A percentile compares a stretch with the other conserved stretches of the same genome.
Evolutionary conservation across 257 asterid genomes (phyloP).

Genomic region (Salvia hispanica): DNA sequence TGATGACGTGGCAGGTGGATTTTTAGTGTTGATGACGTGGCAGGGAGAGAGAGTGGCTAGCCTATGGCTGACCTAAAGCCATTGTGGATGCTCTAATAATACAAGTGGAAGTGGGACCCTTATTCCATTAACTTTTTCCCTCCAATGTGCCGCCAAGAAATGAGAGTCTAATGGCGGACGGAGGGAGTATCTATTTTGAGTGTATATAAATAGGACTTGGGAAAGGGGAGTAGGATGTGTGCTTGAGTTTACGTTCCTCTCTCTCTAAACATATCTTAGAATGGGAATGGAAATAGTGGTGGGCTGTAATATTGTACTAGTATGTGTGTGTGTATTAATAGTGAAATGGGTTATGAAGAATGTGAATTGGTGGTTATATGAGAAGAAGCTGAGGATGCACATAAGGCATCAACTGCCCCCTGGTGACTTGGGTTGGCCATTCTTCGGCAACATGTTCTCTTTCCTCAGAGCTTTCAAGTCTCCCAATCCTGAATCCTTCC

Average conservation of each 20-base stretch:
- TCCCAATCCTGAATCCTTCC: slow-evolving; percentile 69
- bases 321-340: slow-evolving; percentile 3
- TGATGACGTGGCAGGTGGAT: too few species aligned
- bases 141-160: too few species aligned
- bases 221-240: neutral
- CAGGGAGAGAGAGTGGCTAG: too few species aligned
- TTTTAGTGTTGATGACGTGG: too few species aligned
- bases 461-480: slow-evolving; percentile 82
- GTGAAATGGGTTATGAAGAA: slow-evolving; percentile 41
- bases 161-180: too few species aligned
- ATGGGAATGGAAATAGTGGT: neutral
- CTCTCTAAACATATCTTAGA: neutral
- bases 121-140: too few species aligned
- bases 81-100: too few species aligned
- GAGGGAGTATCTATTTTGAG: neutral
- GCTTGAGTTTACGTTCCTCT: neutral
- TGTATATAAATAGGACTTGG: neutral
- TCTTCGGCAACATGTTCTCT: slow-evolving; percentile 79
- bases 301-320: slow-evolving; percentile 5
- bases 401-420: slow-evolving; percentile 66
- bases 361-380: slow-evolving; percentile 61
- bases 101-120: too few species aligned
- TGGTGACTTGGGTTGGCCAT: slow-evolving; percentile 91
- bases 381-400: slow-evolving; percentile 48
- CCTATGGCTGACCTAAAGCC: too few species aligned